Percentiles rank a stretch among this genome's conserved stretches.
phyloP scores from a whole-genome alignment of 2,329 filamentous ascomycete genomes.

The Thelonectria olida region DNA sequence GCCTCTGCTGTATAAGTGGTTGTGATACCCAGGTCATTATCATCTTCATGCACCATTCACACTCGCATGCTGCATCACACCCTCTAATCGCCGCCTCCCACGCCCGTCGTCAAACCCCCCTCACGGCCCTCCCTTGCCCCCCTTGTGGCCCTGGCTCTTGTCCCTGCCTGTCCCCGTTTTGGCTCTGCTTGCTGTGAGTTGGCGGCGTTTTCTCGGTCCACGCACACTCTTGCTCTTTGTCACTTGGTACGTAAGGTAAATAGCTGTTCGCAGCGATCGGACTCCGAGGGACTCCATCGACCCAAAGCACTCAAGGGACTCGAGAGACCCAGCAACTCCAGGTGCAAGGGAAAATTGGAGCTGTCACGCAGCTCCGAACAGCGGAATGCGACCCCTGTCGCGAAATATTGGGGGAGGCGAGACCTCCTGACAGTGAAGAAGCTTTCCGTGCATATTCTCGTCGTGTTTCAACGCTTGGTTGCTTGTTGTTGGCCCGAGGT shows the following conservation, averaged over 20 bases:
- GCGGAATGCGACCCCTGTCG: constrained; percentile 15
- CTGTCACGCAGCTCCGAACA: constrained; percentile 10
- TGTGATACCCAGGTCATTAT: background rate
- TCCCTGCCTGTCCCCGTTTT: constrained; percentile 7
- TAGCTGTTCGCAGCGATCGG: constrained; percentile 18
- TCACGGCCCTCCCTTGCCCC: background rate
- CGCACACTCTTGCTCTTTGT: constrained; percentile 15
- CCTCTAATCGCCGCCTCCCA: constrained; percentile 11
- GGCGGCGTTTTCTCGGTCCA: constrained; percentile 25
- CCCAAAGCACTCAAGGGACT: background rate
- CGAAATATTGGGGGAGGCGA: constrained; percentile 11
- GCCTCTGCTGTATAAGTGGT: background rate
- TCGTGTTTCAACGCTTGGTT: constrained; percentile 12
- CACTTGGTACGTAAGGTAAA: constrained; percentile 25
- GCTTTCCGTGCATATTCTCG: constrained; percentile 7
- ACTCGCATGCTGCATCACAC: constrained; percentile 5
- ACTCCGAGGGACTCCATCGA: constrained; percentile 13
- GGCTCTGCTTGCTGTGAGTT: constrained; percentile 10
- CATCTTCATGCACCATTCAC: background rate
- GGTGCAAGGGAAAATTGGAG: constrained; percentile 4
- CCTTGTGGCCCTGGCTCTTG: constrained; percentile 10
- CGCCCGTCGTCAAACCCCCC: background rate
- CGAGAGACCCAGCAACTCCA: constrained; percentile 5
- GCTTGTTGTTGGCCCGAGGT: background rate
- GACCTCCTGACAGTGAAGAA: constrained; percentile 12